phyloP scores from a whole-genome alignment of 805 yeast genomes.

The Wickerhamia fluorescens region DNA sequence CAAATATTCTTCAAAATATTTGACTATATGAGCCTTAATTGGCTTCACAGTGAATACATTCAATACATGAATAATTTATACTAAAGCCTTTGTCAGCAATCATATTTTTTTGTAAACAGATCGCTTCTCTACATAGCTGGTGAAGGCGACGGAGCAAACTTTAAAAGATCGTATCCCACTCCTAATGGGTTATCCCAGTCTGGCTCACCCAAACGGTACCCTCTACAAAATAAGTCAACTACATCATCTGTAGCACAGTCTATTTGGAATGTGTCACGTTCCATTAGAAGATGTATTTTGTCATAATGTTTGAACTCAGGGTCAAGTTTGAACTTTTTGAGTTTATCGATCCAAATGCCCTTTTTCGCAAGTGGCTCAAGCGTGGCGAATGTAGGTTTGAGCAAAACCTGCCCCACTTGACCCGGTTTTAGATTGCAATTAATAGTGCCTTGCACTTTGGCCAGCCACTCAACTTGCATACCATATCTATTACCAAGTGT shows the following conservation, averaged over 20 bases:
- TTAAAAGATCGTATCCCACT: constrained; percentile 8
- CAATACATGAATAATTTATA: too few species aligned
- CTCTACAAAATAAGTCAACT: constrained; percentile 13
- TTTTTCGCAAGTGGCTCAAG: constrained; percentile 7
- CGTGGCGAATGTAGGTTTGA: constrained; percentile 11
- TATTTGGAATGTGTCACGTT: constrained; percentile 6
- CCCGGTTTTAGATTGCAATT: constrained; percentile 11
- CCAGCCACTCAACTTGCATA: constrained; percentile 1
- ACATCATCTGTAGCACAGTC: constrained; percentile 19
- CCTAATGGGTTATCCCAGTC: constrained; percentile 16
- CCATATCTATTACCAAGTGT: constrained; percentile 1
- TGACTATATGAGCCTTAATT: too few species aligned
- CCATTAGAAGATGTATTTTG: constrained; percentile 6
- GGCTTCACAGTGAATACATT: too few species aligned
- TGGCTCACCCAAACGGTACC: constrained; percentile 11
- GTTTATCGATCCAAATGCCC: constrained; percentile 7
- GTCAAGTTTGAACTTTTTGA: constrained; percentile 6
- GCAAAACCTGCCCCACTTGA: constrained; percentile 13
- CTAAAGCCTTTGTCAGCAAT: too few species aligned
- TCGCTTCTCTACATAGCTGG: too few species aligned
- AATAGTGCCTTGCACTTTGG: constrained; percentile 7
- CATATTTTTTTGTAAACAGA: too few species aligned
- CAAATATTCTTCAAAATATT: constrained; percentile 1
- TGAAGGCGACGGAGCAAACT: too few species aligned
- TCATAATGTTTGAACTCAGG: constrained; percentile 8